Base-by-base conservation (phyloP, 2,329 filamentous ascomycete species). In the Aspergillus sp. region DNA sequence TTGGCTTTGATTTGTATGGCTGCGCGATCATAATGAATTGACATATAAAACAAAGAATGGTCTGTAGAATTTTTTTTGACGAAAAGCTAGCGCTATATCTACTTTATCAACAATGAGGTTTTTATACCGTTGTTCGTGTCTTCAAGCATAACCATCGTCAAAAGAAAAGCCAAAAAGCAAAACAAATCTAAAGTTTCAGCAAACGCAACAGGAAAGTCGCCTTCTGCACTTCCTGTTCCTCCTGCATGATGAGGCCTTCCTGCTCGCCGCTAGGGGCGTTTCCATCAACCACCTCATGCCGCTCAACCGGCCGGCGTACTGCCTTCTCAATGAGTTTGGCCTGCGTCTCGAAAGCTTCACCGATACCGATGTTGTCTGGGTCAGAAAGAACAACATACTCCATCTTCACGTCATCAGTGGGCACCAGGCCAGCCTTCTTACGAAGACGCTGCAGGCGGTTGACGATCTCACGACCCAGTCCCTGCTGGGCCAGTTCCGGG, bases 361-460 rank as follows among this genome's bases (percentile, higher is more conserved):
- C 83, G 20, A 96, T 72, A 4, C 89, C 90, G 53, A 92, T 80
- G 42, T 83, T 81, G 2, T 94, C 88, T 0, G 89, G 88, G 66
- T 96, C 91, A 7, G 83, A 81, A 45, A 95, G 75, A 4, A 97
- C 84, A 52, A 80, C 81, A 75, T 96, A 97, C 71, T 95, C 89
- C 89, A 99, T 96, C 75, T 88, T 89, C 57, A 99, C 86, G 66
- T 97, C 94, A 66, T 99, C 94, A 0, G 93, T 97, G 1, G 91
- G 85, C 58, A 92, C 84, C 48, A 99, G 79, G 0, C 90, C 90
- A 7, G 92, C 92, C 78, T 94, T 94, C 83, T 99, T 99, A 60
- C 94, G 86, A 57, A 97, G 79, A 60, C 89, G 84, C 75, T 99
- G 94, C 19, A 99, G 88, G 38, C 93, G 86, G 71, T 95, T 88